phyloP scores from a whole-genome alignment of 768 basidiomycete species.

The Cytidiella melzeri region DNA sequence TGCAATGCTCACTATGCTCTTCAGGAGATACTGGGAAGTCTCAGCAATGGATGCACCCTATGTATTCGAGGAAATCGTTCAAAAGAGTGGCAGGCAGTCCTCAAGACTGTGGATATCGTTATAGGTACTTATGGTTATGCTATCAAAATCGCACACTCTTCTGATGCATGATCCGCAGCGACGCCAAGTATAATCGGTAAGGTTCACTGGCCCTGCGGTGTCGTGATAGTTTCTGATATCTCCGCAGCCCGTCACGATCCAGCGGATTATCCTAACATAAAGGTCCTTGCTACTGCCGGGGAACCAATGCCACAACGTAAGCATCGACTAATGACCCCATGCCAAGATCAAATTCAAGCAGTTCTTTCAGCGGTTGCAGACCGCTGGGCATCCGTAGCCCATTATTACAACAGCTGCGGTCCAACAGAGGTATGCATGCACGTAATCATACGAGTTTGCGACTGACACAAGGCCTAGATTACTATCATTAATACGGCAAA shows the following conservation, averaged over 20 bases:
- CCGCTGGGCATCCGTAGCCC: conserved; percentile 36
- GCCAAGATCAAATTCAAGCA: too few species aligned
- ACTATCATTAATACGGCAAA: conserved; percentile 56
- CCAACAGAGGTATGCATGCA: conserved; percentile 42
- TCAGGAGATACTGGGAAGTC: conserved; percentile 42
- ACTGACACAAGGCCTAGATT: conserved; percentile 27
- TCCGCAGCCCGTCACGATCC: conserved; percentile 37
- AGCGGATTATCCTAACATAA: conserved; percentile 47
- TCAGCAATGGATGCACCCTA: conserved; percentile 47
- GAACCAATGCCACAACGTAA: conserved; percentile 49
- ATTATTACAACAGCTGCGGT: conserved; percentile 50
- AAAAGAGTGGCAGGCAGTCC: conserved; percentile 43
- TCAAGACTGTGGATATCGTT: conserved; percentile 45
- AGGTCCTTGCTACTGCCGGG: conserved; percentile 49
- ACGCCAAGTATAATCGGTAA: conserved; percentile 45
- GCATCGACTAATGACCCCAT: too few species aligned
- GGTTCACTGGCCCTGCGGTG: background rate
- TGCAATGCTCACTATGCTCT: background rate
- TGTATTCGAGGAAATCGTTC: conserved; percentile 46
- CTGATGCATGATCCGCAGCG: conserved; percentile 20
- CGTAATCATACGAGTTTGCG: too few species aligned
- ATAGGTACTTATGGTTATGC: conserved; percentile 23
- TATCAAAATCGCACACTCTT: background rate
- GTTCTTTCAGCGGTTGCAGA: conserved; percentile 31
- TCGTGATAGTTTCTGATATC: conserved; percentile 1